phyloP scores from a whole-genome alignment of 192 early-diverging fungal genomes.

The Cladochytrium replicatum region DNA sequence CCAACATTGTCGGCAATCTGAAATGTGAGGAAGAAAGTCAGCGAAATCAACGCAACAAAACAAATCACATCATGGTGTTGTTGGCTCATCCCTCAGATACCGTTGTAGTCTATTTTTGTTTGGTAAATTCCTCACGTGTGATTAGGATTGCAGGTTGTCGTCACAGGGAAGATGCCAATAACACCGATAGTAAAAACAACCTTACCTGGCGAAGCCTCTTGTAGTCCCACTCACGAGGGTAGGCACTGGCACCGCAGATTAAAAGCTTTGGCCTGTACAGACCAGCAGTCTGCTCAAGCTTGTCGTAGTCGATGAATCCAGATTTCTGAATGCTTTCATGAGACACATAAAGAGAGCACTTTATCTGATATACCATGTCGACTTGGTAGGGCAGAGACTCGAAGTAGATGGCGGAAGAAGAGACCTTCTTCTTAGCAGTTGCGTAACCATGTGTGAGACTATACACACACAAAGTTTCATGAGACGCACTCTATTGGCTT shows the following conservation, averaged over 20 bases:
- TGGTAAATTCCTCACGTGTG: slow-evolving; percentile 2
- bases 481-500: not conserved
- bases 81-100: slow-evolving; percentile 4
- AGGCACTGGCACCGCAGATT: slow-evolving; percentile 97
- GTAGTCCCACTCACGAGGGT: slow-evolving; percentile 99
- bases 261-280: slow-evolving; percentile 97
- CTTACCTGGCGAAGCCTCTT: slow-evolving; percentile 72
- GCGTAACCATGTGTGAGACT: slow-evolving; percentile 97
- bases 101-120: slow-evolving; percentile 13
- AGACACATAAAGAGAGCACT: slow-evolving; percentile 3
- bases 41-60: too few relatives aligned
- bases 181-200: not conserved
- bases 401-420: slow-evolving; percentile 99
- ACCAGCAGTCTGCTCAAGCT: slow-evolving; percentile 82
- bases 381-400: slow-evolving; percentile 99
- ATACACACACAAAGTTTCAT: not conserved
- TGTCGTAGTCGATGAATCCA: slow-evolving; percentile 90
- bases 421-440: slow-evolving; percentile 99
- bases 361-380: slow-evolving; percentile 33
- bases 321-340: slow-evolving; percentile 36
- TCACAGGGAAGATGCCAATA: slow-evolving; percentile 1
- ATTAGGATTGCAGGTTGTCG: slow-evolving; percentile 3
- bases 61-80: too few relatives aligned
- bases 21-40: slow-evolving; percentile 2
- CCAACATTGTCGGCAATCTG: slow-evolving; percentile 89